Evolutionary conservation across 2,329 filamentous ascomycete genomes (phyloP).

Genomic region (Colletotrichum melonis): DNA sequence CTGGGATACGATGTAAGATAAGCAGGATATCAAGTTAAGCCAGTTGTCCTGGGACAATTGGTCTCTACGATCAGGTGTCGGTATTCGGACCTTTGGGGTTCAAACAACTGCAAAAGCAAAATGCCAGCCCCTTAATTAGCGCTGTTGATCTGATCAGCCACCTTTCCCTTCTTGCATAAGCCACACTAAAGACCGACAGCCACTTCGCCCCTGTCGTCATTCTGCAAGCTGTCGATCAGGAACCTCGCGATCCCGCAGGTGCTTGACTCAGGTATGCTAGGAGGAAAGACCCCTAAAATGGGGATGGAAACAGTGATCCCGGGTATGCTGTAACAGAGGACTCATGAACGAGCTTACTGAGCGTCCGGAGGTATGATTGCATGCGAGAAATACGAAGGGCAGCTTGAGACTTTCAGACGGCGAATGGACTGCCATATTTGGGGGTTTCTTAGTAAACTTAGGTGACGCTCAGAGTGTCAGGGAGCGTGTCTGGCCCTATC

Average conservation of each 20-base stretch:
- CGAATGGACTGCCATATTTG: background rate
- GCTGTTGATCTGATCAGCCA: background rate
- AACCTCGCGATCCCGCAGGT: background rate
- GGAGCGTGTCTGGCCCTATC: background rate
- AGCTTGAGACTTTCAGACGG: background rate
- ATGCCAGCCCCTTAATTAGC: background rate
- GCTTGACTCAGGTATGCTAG: background rate
- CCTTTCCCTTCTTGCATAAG: background rate
- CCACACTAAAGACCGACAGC: background rate
- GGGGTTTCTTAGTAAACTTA: background rate
- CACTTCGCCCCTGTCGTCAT: background rate
- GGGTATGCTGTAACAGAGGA: background rate
- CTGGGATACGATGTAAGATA: background rate
- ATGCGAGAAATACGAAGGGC: background rate
- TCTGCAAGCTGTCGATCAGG: background rate
- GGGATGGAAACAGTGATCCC: background rate
- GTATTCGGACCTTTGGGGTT: background rate
- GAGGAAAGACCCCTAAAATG: background rate
- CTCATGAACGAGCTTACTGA: background rate
- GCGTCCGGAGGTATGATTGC: background rate
- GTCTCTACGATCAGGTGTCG: background rate
- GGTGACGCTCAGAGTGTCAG: background rate
- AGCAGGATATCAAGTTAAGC: background rate
- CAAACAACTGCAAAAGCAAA: background rate
- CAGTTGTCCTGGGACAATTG: background rate